Evolutionary conservation across 768 basidiomycete genomes (phyloP), one percentile per base, ranked within the genome.

Genomic region (Lepiota venenata): DNA sequence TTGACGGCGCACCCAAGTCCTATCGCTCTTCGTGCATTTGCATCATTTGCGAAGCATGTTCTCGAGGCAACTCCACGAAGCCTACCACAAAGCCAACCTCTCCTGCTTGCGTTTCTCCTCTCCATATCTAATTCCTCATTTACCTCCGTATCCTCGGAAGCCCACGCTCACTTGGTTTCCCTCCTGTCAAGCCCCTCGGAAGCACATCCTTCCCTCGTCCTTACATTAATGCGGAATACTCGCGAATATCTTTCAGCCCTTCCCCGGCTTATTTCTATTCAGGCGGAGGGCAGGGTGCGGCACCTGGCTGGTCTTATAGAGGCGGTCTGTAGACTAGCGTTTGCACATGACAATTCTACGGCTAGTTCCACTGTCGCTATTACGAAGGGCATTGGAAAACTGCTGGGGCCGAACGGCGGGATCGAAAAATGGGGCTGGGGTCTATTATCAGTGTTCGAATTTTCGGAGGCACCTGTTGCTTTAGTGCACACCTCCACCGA

Each of bases 381-480:
- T 32, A 74, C 80, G 12, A 66, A 72, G 14, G 77, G 74, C 11
- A 71, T 91, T 2, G 80, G 77, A 7, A 80, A 78, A 51, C 74
- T 93, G 4, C 76, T 96, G 1, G 93, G 93, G 3, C 87, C 93
- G 1, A 79, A 73, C 0, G 92, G 93, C 5, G 87, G 89, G 0
- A 83, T 97, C 15, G 93, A 97, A 61, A 85, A 85, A 66, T 98
- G 94, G 96, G 91, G 93, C 3, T 93, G 89, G 87, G 81, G 82
- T 45, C 64, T 99, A 3, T 76, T 98, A 25, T 80, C 82, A 0
- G 90, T 88, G n/a, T 71, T 98, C 37, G 86, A 93, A 60, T 83
- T 98, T 53, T 71, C 67, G 2, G 74, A 75, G 58, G 87, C 79
- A n/a, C 68, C 74, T 7, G 66, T 82, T 47, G 68, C 73, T 5